Percentiles rank a stretch among this genome's conserved stretches.
phyloP scores from a whole-genome alignment of 2,329 filamentous ascomycete genomes.

The Monosporascus sp. region DNA sequence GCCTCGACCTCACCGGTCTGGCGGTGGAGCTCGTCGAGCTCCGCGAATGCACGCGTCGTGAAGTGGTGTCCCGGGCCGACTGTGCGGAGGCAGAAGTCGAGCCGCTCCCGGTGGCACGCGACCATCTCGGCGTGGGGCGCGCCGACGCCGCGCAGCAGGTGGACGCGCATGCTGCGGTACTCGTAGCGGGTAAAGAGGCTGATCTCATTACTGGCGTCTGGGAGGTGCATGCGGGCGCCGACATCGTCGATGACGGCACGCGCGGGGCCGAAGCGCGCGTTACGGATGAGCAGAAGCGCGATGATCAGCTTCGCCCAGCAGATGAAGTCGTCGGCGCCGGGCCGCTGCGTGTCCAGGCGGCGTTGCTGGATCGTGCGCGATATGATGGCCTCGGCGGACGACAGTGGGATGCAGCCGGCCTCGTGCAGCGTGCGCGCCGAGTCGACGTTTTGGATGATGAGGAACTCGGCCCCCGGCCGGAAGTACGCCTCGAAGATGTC shows the following conservation, averaged over 20 bases:
- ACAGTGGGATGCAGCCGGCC: neutral
- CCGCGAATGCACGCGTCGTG: neutral
- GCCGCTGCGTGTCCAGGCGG: neutral
- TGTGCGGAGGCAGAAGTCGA: neutral
- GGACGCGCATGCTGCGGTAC: neutral
- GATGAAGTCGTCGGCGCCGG: neutral
- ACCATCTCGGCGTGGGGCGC: neutral
- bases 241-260: neutral
- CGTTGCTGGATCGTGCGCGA: neutral
- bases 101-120: neutral
- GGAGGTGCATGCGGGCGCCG: neutral
- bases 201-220: neutral
- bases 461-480: neutral
- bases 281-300: neutral
- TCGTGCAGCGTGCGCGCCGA: neutral
- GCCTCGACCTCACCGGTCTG: neutral
- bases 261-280: neutral
- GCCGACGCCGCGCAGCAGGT: neutral
- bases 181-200: neutral
- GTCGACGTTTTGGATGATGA: neutral
- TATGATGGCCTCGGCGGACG: neutral
- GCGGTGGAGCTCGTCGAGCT: neutral
- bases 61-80: neutral
- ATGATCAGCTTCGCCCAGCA: neutral
- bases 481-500: neutral